Evolutionary conservation across 2,329 filamentous ascomycete species (phyloP), one percentile per base, ranked within the genome.

Genomic region (Pseudogymnoascus sp.): DNA sequence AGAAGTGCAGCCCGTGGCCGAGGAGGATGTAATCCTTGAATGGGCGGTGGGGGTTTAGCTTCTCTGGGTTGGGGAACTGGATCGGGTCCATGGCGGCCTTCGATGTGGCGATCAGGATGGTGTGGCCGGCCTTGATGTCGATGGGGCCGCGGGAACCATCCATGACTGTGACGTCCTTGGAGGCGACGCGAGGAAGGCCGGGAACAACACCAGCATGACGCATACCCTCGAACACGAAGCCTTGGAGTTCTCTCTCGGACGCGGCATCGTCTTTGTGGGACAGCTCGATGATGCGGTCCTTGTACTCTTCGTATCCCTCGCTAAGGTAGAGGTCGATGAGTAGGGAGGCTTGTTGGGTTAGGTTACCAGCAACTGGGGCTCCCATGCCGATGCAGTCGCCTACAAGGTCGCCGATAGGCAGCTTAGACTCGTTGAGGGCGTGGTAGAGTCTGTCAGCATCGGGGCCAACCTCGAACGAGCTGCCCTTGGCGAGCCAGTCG

Each of bases 201-300:
- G 80, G 80, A 1, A 82, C 77, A 1, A 80, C 77, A 16, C 79
- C 79, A 5, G 78, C 78, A 67, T 81, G 80, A 10, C 81, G 77
- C 78, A 82, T 82, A 44, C 80, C 81, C 69, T 83, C 81, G 66
- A 76, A 81, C 2, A 82, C 80, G 70, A 80, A 83, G 11, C 80
- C 80, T 66, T 80, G 78, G 1, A 82, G 75, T 67, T 82, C 80
- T 33, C 72, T 69, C 61, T 78, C 75, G 2, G 80, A 75, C 1
- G 72, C 71, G 3, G 72, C 71, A 4, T 77, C 73, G 47, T 79
- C 74, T 66, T 74, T 75, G 64, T 81, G 75, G 1, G 80, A 75
- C 16, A 82, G 76, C 68, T 81, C 74, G 21, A 82, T 70, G 63
- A 83, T 81, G 33, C 80, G 79, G 1, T 73, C 73, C 69, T 81